Evolutionary conservation across 1,284 basidiomycete species (phyloP).

Genomic region (Ceratobasidium sp.): DNA sequence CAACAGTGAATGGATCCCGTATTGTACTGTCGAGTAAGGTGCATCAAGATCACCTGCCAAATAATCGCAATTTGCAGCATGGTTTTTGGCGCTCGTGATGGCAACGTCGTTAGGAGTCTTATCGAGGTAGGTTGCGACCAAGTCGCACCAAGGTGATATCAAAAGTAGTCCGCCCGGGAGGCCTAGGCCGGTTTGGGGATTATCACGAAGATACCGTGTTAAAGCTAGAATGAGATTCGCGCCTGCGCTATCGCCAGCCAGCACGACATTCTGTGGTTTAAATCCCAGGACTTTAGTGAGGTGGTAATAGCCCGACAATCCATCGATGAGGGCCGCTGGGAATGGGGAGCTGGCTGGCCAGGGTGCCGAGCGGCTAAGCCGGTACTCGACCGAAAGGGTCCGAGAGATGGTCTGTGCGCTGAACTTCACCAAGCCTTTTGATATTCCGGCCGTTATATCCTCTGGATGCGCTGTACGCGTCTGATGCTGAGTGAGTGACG

Average conservation of each 20-base stretch:
- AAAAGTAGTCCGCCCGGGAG: conserved; percentile 68
- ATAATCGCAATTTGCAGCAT: conserved; percentile 52
- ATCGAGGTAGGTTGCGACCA: conserved; percentile 54
- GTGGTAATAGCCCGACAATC: conserved; percentile 72
- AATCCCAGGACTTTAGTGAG: conserved; percentile 65
- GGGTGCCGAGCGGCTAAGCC: conserved; percentile 61
- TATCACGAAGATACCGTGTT: conserved; percentile 63
- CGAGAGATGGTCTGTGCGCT: conserved; percentile 49
- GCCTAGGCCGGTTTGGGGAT: conserved; percentile 57
- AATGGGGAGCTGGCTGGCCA: conserved; percentile 61
- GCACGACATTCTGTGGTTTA: conserved; percentile 68
- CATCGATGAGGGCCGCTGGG: conserved; percentile 74
- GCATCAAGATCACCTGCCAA: conserved; percentile 56
- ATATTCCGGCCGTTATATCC: conserved; percentile 27
- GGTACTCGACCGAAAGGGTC: conserved; percentile 65
- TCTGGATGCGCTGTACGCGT: conserved; percentile 44
- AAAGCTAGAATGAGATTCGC: conserved; percentile 75
- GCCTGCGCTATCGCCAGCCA: conserved; percentile 79
- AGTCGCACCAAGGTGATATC: conserved; percentile 71
- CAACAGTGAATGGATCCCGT: conserved; percentile 38
- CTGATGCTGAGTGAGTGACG: conserved; percentile 7
- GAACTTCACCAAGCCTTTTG: conserved; percentile 34
- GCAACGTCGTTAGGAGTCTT: conserved; percentile 56
- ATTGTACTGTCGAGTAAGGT: conserved; percentile 27
- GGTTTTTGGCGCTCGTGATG: conserved; percentile 54